phyloP scores from a whole-genome alignment of 169 alveolate species.

The Eimeria praecox region DNA sequence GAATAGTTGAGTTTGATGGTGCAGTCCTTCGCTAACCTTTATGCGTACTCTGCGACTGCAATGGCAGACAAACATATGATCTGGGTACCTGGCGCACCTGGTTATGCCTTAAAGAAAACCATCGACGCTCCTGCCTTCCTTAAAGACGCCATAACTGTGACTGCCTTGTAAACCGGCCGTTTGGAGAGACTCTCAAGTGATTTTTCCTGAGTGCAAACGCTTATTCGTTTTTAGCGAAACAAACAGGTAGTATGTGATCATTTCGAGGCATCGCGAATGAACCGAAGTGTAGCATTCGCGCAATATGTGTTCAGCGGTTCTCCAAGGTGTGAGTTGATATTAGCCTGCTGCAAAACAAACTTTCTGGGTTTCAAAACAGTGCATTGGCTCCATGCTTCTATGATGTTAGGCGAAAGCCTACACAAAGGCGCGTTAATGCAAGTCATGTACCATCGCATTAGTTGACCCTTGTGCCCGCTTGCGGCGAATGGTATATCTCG shows the following conservation, averaged over 20 bases:
- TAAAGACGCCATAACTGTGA: too few relatives aligned
- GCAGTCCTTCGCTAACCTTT: too few relatives aligned
- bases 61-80: too few relatives aligned
- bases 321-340: not conserved
- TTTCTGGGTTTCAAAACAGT: not conserved
- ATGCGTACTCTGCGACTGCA: too few relatives aligned
- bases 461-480: not conserved
- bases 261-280: not conserved
- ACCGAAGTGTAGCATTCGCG: not conserved
- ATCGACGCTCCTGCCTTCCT: too few relatives aligned
- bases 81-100: too few relatives aligned
- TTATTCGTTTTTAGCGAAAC: not conserved
- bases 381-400: not conserved
- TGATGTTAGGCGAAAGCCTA: not conserved
- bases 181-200: too few relatives aligned
- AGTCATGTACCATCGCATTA: not conserved
- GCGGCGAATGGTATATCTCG: too few relatives aligned
- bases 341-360: too few relatives aligned
- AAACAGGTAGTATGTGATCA: not conserved
- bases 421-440: not conserved
- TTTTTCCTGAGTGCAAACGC: not conserved
- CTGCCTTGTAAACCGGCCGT: too few relatives aligned
- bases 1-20: too few relatives aligned
- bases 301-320: not conserved
- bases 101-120: too few relatives aligned